Evolutionary conservation across 352 stramenopile genomes (phyloP).

Genomic region (Pythium coloratum): DNA sequence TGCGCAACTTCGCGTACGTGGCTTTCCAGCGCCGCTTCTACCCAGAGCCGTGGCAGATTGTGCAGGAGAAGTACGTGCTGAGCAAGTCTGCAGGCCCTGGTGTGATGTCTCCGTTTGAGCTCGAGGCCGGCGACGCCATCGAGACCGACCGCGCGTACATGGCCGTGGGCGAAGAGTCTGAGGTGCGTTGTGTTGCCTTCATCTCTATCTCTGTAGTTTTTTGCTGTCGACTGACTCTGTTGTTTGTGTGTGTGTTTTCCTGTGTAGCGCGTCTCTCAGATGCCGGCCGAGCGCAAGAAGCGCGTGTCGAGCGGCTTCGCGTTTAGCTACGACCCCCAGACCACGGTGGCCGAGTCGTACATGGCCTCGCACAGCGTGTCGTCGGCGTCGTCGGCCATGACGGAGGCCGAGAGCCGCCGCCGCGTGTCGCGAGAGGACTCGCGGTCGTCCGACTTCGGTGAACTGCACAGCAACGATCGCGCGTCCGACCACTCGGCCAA

Average conservation of each 20-base stretch:
- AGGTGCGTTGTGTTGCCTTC: conserved; percentile 13
- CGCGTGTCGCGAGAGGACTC: conserved; percentile 75
- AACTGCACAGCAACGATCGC: conserved; percentile 1
- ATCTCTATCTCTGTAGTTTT: not conserved
- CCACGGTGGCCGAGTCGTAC: conserved; percentile 75
- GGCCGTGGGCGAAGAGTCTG: conserved; percentile 17
- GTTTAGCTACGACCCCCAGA: conserved; percentile 83
- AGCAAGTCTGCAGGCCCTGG: conserved; percentile 22
- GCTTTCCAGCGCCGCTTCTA: conserved; percentile 77
- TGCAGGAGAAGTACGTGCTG: conserved; percentile 76
- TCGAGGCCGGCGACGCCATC: conserved; percentile 53
- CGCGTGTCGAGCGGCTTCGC: conserved; percentile 77
- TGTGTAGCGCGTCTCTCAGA: conserved; percentile 19
- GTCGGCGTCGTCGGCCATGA: conserved; percentile 57
- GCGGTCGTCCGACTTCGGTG: conserved; percentile 61
- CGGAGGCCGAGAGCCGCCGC: conserved; percentile 58
- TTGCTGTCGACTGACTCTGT: not conserved
- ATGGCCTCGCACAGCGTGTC: conserved; percentile 69
- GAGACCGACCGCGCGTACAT: conserved; percentile 16
- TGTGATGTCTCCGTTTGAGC: conserved; percentile 39
- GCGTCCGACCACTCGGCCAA: conserved; percentile 12
- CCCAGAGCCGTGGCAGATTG: conserved; percentile 74
- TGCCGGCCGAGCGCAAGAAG: conserved; percentile 37
- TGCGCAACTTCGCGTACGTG: conserved; percentile 74
- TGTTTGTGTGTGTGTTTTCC: not conserved